Percentiles rank a stretch among this genome's conserved stretches.
Evolutionary conservation across 345 rosid genomes (phyloP).

Genomic region (Pugionium dolabratum): DNA sequence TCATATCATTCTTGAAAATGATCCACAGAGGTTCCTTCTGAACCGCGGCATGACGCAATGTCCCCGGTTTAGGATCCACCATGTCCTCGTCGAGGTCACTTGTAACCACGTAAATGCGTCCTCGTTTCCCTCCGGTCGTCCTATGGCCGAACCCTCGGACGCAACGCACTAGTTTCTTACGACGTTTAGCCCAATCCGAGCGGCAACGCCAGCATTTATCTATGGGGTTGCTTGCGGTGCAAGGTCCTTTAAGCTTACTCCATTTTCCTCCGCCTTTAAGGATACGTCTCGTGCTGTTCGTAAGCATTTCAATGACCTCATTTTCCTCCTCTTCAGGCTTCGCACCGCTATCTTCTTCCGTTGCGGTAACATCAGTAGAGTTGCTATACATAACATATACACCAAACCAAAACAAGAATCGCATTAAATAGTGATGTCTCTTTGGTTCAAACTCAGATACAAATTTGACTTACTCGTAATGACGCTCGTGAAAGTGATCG

Average conservation of each 20-base stretch:
- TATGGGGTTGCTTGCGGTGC: constrained; percentile 77
- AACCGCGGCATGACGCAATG: constrained; percentile 62
- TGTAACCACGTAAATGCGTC: constrained; percentile 59
- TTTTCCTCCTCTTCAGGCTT: constrained; percentile 22
- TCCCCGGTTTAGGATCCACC: constrained; percentile 63
- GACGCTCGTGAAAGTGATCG: constrained; percentile 44
- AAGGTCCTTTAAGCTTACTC: constrained; percentile 47
- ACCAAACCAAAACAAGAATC: constrained; percentile 20
- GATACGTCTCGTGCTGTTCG: constrained; percentile 54
- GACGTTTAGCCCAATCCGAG: constrained; percentile 55
- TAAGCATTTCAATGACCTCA: constrained; percentile 49
- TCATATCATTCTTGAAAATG: constrained; percentile 59
- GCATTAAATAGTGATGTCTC: not conserved
- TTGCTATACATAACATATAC: constrained; percentile 27
- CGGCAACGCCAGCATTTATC: constrained; percentile 88
- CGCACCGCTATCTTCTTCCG: not conserved
- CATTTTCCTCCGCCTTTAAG: constrained; percentile 41
- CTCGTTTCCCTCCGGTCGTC: constrained; percentile 64
- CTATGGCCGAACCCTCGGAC: constrained; percentile 67
- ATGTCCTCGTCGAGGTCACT: constrained; percentile 54
- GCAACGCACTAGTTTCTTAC: constrained; percentile 58
- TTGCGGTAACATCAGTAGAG: constrained; percentile 37
- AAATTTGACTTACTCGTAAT: constrained; percentile 45
- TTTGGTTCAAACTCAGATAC: constrained; percentile 8
- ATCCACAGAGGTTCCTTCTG: constrained; percentile 66